Evolutionary conservation across 305 asterid genomes (phyloP).

Genomic region (Striga hermonthica): DNA sequence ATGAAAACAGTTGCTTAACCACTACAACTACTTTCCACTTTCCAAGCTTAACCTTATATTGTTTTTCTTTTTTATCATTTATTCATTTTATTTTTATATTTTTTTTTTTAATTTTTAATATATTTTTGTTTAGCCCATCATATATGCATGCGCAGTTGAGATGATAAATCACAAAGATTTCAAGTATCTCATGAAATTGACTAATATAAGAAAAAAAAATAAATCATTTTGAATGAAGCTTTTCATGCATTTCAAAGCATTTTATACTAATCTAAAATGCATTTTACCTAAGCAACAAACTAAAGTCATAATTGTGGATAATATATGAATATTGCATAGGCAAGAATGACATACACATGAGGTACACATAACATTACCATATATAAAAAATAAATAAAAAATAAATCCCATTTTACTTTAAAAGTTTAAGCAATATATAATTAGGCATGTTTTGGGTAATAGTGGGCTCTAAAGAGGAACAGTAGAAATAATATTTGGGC

Average conservation of each 20-base stretch:
- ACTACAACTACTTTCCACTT: no score
- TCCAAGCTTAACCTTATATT: no score
- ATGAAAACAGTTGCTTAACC: background rate
- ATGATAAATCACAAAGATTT: no score
- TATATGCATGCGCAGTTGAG: no score
- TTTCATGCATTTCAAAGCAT: background rate
- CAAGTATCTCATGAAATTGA: no score
- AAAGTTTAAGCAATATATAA: background rate
- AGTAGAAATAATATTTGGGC: background rate
- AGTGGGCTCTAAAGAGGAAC: conserved; percentile 3
- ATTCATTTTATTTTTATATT: no score
- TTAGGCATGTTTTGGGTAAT: conserved; percentile 23
- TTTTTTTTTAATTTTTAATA: no score
- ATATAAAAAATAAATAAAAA: conserved; percentile 22
- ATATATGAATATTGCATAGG: conserved; percentile 14
- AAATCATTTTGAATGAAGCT: background rate
- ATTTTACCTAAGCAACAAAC: background rate
- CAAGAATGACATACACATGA: conserved; percentile 34
- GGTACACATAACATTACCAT: conserved; percentile 31
- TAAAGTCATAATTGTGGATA: background rate
- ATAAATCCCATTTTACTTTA: conserved; percentile 8
- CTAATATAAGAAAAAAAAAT: no score
- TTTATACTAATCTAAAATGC: no score
- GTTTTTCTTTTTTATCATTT: no score
- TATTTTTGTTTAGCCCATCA: no score